Conservation (phyloP, 352 stramenopile species). For the Pythium utonaiense region DNA sequence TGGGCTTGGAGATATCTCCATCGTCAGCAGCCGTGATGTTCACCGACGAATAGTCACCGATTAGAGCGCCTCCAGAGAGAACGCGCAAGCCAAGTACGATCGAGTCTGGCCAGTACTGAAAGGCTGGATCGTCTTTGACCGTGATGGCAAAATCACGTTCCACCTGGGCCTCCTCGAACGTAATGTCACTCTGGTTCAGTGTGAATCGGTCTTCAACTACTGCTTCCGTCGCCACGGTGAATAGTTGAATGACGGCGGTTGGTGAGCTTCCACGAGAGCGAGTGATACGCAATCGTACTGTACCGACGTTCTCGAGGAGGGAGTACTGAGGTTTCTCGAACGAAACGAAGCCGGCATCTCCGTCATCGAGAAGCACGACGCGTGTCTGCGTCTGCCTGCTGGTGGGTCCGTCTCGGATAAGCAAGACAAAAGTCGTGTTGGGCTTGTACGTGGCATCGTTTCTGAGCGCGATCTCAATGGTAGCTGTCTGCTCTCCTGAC, state of each 20-base stretch:
- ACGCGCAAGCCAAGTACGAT: slow-evolving; percentile 39
- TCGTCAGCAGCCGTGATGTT: slow-evolving; percentile 50
- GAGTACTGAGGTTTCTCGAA: slow-evolving; percentile 25
- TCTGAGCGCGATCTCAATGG: slow-evolving; percentile 34
- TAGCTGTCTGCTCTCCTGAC: slow-evolving; percentile 27
- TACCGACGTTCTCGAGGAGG: slow-evolving; percentile 33
- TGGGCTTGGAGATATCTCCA: slow-evolving; percentile 47
- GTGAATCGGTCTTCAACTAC: slow-evolving; percentile 31
- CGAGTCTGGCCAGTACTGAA: slow-evolving; percentile 39
- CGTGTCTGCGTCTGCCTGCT: slow-evolving; percentile 24
- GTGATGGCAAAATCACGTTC: slow-evolving; percentile 23
- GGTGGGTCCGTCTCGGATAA: slow-evolving; percentile 30
- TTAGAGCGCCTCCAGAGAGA: slow-evolving; percentile 29
- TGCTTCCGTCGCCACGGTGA: slow-evolving; percentile 15
- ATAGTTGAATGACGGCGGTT: slow-evolving; percentile 25
- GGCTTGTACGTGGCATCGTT: slow-evolving; percentile 42
- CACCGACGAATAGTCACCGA: slow-evolving; percentile 12
- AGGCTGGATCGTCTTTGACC: slow-evolving; percentile 37
- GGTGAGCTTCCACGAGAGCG: slow-evolving; percentile 30
- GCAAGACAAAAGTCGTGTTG: slow-evolving; percentile 39
- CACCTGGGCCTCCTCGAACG: slow-evolving; percentile 30
- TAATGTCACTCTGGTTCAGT: slow-evolving; percentile 27
- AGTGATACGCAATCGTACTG: slow-evolving; percentile 25
- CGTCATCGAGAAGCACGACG: slow-evolving; percentile 43
- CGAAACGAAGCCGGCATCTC: slow-evolving; percentile 47